A percentile compares a stretch with the other conserved stretches of the same genome.
These are phyloP conservation scores for Colletotrichum horii DNA, from an alignment of 2,329 filamentous ascomycete species.

Conservation along the genomic window DNA sequence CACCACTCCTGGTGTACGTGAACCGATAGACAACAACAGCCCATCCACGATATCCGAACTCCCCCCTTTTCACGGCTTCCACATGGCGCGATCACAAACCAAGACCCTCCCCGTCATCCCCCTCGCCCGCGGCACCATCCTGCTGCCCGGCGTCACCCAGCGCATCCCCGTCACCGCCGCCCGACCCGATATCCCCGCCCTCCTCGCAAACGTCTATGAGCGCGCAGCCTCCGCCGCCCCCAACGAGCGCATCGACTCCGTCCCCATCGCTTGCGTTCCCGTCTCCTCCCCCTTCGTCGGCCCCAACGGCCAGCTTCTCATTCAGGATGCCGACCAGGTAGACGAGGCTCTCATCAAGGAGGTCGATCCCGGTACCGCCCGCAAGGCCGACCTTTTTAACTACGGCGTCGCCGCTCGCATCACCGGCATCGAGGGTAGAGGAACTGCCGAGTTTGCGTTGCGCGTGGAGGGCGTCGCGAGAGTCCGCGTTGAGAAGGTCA, in stretches of 20 bases:
- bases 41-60: not conserved
- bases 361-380: constrained; percentile 63
- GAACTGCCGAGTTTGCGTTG: constrained; percentile 78
- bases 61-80: not conserved
- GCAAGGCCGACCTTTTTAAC: constrained; percentile 77
- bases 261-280: constrained; percentile 88
- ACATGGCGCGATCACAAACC: constrained; percentile 32
- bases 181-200: constrained; percentile 85
- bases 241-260: constrained; percentile 65
- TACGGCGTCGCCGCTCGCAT: constrained; percentile 85
- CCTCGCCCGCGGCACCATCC: constrained; percentile 78
- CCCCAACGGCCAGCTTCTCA: constrained; percentile 75
- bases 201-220: constrained; percentile 85
- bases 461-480: constrained; percentile 86
- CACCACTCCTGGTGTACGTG: constrained; percentile 6
- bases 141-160: constrained; percentile 85
- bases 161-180: constrained; percentile 80
- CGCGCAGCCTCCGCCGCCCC: constrained; percentile 72
- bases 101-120: constrained; percentile 77
- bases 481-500: constrained; percentile 75
- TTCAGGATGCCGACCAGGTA: constrained; percentile 66
- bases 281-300: constrained; percentile 78
- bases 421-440: constrained; percentile 76
- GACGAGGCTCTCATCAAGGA: constrained; percentile 47
- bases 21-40: not conserved